Percentiles rank a stretch among this genome's conserved stretches.
These are phyloP conservation scores for Ceratobasidium sp. DNA, from an alignment of 1,284 basidiomycete species.

Conservation along the genomic window DNA sequence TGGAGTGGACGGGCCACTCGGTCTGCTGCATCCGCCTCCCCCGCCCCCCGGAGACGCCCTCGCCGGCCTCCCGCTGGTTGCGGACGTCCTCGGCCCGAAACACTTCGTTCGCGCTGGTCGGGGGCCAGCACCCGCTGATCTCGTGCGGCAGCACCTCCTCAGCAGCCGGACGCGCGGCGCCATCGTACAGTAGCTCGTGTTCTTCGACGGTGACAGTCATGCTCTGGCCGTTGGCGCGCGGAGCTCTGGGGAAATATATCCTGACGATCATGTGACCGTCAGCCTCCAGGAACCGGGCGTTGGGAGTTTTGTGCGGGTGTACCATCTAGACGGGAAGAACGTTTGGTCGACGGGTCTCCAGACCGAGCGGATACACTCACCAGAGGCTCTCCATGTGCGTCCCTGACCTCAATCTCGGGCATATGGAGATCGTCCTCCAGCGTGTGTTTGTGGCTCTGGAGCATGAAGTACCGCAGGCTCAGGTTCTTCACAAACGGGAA, in stretches of 20 bases:
- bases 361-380: background rate
- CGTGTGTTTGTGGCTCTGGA: slow-evolving; percentile 4
- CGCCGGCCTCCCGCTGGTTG: background rate
- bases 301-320: slow-evolving; percentile 22
- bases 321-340: background rate
- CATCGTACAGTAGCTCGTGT: background rate
- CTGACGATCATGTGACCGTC: background rate
- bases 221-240: background rate
- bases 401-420: background rate
- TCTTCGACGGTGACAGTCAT: background rate
- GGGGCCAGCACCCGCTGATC: background rate
- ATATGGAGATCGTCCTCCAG: slow-evolving; percentile 7
- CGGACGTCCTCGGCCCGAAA: background rate
- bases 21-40: slow-evolving; percentile 22
- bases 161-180: slow-evolving; percentile 5
- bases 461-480: slow-evolving; percentile 9
- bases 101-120: background rate
- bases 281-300: slow-evolving; percentile 25
- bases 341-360: background rate
- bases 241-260: background rate
- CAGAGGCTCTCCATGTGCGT: background rate
- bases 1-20: slow-evolving; percentile 1
- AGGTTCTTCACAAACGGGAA: background rate
- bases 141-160: background rate
- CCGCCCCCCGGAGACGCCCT: background rate